Conservation (phyloP, 2,329 filamentous ascomycete genomes). For the Lasiodiplodia citricola region DNA sequence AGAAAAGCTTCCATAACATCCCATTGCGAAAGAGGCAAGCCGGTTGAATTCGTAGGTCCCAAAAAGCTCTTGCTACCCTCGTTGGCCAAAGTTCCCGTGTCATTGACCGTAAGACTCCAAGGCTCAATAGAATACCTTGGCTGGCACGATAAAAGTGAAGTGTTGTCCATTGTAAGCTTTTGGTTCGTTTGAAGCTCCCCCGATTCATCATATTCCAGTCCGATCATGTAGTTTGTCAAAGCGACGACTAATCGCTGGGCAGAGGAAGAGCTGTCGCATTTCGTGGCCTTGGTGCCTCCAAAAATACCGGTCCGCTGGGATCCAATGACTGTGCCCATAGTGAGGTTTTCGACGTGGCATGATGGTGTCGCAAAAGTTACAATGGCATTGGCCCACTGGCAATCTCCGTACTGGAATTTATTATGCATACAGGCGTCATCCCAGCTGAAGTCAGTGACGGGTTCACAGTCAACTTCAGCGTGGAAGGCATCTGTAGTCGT, state of each 20-base stretch:
- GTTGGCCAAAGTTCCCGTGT: neutral
- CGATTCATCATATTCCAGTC: neutral
- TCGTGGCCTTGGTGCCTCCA: no score
- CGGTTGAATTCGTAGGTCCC: neutral
- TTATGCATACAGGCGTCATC: neutral
- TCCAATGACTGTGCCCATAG: no score
- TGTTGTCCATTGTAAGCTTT: neutral
- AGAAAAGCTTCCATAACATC: neutral
- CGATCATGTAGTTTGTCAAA: neutral
- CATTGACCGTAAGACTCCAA: neutral
- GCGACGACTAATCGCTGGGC: neutral
- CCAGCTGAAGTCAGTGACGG: neutral
- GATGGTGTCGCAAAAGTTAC: no score
- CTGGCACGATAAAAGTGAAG: neutral
- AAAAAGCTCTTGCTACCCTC: no score
- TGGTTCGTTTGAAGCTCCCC: neutral
- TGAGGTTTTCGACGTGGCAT: no score
- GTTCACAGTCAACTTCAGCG: neutral
- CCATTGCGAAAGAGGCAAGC: neutral
- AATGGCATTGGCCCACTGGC: no score
- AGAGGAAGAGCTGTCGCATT: neutral
- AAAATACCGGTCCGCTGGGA: no score
- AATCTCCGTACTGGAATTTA: neutral
- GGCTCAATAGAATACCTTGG: neutral
- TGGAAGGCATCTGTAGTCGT: neutral